Base-by-base conservation (phyloP, 2,329 filamentous ascomycete genomes). In the Paraphoma chrysanthemicola region DNA sequence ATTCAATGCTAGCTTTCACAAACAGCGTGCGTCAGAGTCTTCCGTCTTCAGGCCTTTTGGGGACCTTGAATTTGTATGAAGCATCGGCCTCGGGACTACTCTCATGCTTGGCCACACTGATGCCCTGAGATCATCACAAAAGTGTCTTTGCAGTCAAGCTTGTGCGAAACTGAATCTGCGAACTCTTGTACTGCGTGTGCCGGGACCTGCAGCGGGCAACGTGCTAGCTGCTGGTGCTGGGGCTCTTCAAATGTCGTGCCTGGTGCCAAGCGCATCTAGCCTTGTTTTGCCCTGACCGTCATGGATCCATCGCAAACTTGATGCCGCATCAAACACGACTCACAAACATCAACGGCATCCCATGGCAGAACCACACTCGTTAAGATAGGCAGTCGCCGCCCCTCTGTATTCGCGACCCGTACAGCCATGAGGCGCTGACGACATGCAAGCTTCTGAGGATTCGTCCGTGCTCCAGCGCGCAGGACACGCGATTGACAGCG, bases 331-430 rank as follows among this genome's bases (percentile, higher is more conserved):
- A 33, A 31, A 47, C 28, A 29, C 46, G 49, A 53, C 51, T 49
- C 51, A 51, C 38, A 12, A 51, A 51, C 39, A 53, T 51, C 53
- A 51, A 56, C 44, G 51, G 51, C 53, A 53, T 49, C 39, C 50
- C 53, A 63, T 59, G 60, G 57, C 60, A 30, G 23, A 23, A 51
- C 48, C 45, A 44, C 48, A 33, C 36, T 44, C 48, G 54, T 57
- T 49, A 36, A 43, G 38, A 28, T 36, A n/a, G 54, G 44, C 38
- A 44, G 5, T 46, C 33, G 36, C 41, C 38, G 42, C 50, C 31
- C 14, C 14, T 50, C 17, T 29, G 17, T 31, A 18, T 44, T 28
- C 17, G 29, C 36, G 18, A 30, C 23, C 17, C 14, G 12, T 18
- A 29, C 29, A 11, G 14, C 31, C 11, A 43, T 53, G 42, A 42